Percentiles rank a stretch among this genome's conserved stretches.
Conservation (phyloP, 225 moss, liverwort and hornwort species). For the Physcomitrellopsis africana region DNA sequence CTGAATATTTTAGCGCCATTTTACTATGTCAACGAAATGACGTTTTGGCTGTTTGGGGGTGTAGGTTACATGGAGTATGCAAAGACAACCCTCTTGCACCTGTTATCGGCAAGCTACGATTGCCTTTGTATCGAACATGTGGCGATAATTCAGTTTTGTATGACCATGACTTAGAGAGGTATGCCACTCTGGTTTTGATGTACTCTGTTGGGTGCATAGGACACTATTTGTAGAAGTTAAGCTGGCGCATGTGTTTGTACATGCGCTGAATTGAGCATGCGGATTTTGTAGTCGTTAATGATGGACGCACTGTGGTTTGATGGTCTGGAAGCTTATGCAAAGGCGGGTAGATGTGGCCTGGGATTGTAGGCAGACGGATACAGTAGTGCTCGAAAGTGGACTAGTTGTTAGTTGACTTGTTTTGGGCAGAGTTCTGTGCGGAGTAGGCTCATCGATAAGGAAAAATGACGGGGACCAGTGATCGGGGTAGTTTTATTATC, state of each 20-base stretch:
- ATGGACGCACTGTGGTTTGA: background rate
- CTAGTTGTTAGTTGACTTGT: background rate
- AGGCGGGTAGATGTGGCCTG: background rate
- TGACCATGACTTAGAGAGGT: constrained; percentile 98
- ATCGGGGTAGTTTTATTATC: background rate
- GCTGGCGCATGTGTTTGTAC: background rate
- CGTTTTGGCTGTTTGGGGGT: constrained; percentile 20
- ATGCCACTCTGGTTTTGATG: constrained; percentile 20
- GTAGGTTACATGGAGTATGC: constrained; percentile 97
- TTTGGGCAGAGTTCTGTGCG: background rate
- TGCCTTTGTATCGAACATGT: constrained; percentile 92
- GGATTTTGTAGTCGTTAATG: constrained; percentile 20
- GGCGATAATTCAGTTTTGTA: constrained; percentile 96
- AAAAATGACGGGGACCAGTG: background rate
- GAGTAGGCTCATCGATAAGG: background rate
- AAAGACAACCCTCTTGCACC: constrained; percentile 92
- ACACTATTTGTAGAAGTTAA: background rate
- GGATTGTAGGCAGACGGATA: background rate
- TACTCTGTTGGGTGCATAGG: background rate
- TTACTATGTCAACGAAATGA: background rate
- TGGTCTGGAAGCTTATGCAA: background rate
- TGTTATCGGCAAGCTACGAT: constrained; percentile 73
- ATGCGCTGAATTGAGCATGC: background rate
- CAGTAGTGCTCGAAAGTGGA: too few species aligned
- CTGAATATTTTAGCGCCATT: background rate